Conservation (phyloP, 805 yeast species). For the Metschnikowia dekortorum region DNA sequence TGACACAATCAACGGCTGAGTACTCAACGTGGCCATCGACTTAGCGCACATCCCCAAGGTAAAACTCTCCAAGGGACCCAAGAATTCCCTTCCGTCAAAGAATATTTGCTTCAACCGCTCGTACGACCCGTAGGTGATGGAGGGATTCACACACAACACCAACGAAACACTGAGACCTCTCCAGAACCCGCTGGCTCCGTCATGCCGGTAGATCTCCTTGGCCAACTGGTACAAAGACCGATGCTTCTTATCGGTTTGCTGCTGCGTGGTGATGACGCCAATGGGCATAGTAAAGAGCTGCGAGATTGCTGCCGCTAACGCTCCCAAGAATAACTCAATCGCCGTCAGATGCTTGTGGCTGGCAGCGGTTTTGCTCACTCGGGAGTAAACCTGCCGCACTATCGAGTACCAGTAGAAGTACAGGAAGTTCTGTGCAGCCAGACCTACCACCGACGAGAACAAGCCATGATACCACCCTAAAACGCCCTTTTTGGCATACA, state of each 20-base stretch:
- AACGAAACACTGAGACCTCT: conserved; percentile 76
- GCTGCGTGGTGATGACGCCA: conserved; percentile 60
- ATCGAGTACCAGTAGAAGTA: conserved; percentile 86
- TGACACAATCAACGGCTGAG: conserved; percentile 82
- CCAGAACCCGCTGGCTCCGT: conserved; percentile 75
- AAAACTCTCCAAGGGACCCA: conserved; percentile 64
- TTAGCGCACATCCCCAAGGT: conserved; percentile 75
- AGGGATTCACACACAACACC: conserved; percentile 75
- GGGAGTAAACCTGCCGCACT: conserved; percentile 54
- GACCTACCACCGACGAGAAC: conserved; percentile 60
- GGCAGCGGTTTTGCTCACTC: conserved; percentile 30
- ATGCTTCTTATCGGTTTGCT: conserved; percentile 49
- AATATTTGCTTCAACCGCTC: conserved; percentile 59
- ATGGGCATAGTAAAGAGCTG: conserved; percentile 82
- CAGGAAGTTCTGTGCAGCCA: conserved; percentile 74
- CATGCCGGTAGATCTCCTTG: conserved; percentile 51
- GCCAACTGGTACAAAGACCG: conserved; percentile 29
- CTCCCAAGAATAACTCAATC: conserved; percentile 69
- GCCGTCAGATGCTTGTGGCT: conserved; percentile 48
- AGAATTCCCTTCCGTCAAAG: conserved; percentile 37
- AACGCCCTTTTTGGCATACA: conserved; percentile 57
- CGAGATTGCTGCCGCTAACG: conserved; percentile 77
- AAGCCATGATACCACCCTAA: conserved; percentile 72
- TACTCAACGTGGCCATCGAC: conserved; percentile 70
- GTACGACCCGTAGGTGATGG: conserved; percentile 80